Conservation (phyloP, 306 rosid genomes). For the Luffa acutangula region DNA sequence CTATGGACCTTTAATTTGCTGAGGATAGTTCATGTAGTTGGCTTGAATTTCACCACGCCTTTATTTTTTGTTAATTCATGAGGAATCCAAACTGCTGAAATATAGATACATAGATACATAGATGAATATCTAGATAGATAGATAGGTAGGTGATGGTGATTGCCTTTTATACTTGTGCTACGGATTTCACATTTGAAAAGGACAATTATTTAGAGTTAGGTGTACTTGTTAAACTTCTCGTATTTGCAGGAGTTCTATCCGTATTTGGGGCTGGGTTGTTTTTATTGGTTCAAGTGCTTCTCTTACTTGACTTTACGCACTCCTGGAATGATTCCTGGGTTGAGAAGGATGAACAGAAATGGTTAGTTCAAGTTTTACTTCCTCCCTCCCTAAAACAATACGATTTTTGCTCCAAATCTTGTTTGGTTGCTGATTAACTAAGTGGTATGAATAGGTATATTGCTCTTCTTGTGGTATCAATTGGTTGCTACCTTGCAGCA, state of each 20-base stretch:
- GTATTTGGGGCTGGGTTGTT: conserved; percentile 92
- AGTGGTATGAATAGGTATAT: conserved; percentile 53
- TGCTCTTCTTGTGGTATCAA: conserved; percentile 75
- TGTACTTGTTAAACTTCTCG: background rate
- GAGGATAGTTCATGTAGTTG: background rate
- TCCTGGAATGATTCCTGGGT: conserved; percentile 95
- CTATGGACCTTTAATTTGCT: background rate
- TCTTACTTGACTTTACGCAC: conserved; percentile 78
- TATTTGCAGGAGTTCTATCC: conserved; percentile 52
- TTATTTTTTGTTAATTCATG: background rate
- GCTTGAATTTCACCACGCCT: background rate
- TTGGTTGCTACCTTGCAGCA: conserved; percentile 76
- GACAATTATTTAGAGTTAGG: background rate
- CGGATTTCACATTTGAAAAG: background rate
- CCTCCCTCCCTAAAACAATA: background rate
- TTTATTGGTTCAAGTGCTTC: conserved; percentile 81
- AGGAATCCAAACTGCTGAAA: background rate
- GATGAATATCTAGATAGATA: too few relatives aligned
- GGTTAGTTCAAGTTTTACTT: conserved; percentile 34
- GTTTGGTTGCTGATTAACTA: conserved; percentile 3
- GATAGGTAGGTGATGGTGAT: background rate
- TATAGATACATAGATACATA: too few relatives aligned
- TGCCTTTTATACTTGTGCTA: background rate
- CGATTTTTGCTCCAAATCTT: background rate
- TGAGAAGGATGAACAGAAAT: conserved; percentile 86